These are phyloP conservation scores for Scheffersomyces coipomensis DNA, from an alignment of 805 yeast genomes.

Conservation along the genomic window DNA sequence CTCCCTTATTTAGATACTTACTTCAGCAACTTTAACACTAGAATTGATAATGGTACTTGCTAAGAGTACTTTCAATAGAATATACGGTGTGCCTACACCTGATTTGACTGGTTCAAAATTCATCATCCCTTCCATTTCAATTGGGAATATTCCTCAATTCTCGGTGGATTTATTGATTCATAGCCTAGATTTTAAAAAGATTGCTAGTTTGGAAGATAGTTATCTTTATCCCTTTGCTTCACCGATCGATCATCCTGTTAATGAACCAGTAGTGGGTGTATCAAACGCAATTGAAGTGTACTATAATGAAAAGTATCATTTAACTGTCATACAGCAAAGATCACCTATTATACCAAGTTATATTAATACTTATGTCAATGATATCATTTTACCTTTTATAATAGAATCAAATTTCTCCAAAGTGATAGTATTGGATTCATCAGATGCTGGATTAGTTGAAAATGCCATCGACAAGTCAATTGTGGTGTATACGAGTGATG, in stretches of 20 bases:
- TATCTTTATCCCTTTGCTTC: slow-evolving; percentile 81
- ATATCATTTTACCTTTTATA: slow-evolving; percentile 53
- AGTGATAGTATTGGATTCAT: slow-evolving; percentile 66
- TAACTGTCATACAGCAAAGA: slow-evolving; percentile 74
- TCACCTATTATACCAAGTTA: slow-evolving; percentile 78
- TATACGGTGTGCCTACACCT: background rate
- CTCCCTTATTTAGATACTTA: too few species aligned
- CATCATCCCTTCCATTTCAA: slow-evolving; percentile 77
- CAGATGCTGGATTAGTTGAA: slow-evolving; percentile 57
- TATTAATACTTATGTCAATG: slow-evolving; percentile 46
- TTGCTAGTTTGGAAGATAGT: slow-evolving; percentile 57
- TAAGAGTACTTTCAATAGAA: background rate
- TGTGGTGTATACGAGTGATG: slow-evolving; percentile 27
- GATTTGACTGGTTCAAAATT: slow-evolving; percentile 30
- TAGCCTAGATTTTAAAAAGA: slow-evolving; percentile 50
- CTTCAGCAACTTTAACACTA: too few species aligned
- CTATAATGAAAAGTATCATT: slow-evolving; percentile 32
- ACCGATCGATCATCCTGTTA: slow-evolving; percentile 54
- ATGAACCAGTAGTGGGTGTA: slow-evolving; percentile 26
- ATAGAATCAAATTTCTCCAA: slow-evolving; percentile 34
- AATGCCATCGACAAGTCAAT: slow-evolving; percentile 18
- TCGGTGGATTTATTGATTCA: slow-evolving; percentile 71
- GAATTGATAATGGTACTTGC: background rate
- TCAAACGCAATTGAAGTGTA: slow-evolving; percentile 70
- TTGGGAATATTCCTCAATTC: slow-evolving; percentile 90